phyloP scores from a whole-genome alignment of 164 flowering plant genomes.

The Piper betle region DNA sequence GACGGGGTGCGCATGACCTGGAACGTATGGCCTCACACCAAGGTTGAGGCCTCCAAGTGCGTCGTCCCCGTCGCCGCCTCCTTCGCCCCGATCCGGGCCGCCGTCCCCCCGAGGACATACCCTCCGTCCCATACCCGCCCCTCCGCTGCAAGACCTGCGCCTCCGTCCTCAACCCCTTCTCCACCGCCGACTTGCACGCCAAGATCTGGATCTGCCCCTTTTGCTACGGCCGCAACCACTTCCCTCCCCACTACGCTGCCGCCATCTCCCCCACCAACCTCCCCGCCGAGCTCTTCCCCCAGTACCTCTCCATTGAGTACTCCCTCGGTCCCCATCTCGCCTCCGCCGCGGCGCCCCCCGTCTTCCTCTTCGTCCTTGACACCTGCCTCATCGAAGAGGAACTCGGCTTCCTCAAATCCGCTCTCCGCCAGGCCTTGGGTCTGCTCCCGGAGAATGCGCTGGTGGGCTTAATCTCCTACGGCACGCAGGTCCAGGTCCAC shows the following conservation, averaged over 20 bases:
- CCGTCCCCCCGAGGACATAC: constrained; percentile 56
- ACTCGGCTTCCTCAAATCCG: constrained; percentile 61
- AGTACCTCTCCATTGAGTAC: constrained; percentile 64
- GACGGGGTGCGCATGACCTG: constrained; percentile 94
- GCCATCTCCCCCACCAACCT: constrained; percentile 53
- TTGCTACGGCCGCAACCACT: constrained; percentile 74
- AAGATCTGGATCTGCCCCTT: constrained; percentile 96
- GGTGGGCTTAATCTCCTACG: constrained; percentile 79
- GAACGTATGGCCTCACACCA: constrained; percentile 87
- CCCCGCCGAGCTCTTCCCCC: constrained; percentile 84
- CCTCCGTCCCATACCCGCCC: constrained; percentile 63
- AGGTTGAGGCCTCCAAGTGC: constrained; percentile 85
- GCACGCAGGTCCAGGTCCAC: constrained; percentile 95
- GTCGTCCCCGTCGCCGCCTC: constrained; percentile 86
- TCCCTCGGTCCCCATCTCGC: constrained; percentile 9
- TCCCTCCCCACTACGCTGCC: constrained; percentile 60
- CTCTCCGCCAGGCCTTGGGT: constrained; percentile 58
- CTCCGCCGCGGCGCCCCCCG: constrained; percentile 21
- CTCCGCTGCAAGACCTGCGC: constrained; percentile 79
- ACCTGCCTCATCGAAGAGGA: constrained; percentile 91
- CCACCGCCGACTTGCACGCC: constrained; percentile 64
- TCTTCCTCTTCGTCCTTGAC: constrained; percentile 69
- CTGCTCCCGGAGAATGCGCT: constrained; percentile 76
- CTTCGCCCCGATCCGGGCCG: constrained; percentile 67
- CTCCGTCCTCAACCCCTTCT: constrained; percentile 44